These are phyloP conservation scores for Pistacia integerrima DNA, from an alignment of 345 rosid genomes.

Conservation along the genomic window DNA sequence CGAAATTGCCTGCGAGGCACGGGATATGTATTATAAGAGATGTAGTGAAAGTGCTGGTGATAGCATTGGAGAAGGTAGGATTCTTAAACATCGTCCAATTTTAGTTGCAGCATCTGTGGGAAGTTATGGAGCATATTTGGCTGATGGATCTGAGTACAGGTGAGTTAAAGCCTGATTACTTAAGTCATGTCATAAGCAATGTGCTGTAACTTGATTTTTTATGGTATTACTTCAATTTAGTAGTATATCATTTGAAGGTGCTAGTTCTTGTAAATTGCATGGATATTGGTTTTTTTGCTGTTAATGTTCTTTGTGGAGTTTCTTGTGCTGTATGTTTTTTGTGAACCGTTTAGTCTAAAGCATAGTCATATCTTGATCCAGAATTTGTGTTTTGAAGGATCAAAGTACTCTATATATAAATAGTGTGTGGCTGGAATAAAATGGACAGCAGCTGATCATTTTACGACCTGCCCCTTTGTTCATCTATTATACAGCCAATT, in stretches of 20 bases:
- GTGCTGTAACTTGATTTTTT: background rate
- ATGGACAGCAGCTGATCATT: background rate
- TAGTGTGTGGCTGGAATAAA: background rate
- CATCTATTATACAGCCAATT: background rate
- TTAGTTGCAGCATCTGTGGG: conserved; percentile 84
- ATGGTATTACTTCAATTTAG: background rate
- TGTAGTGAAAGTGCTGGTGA: conserved; percentile 38
- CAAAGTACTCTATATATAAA: background rate
- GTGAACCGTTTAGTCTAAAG: background rate
- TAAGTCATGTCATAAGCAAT: background rate
- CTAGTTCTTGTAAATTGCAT: background rate
- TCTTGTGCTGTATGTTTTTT: background rate
- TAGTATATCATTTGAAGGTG: background rate
- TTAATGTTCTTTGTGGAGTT: background rate
- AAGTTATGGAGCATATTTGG: conserved; percentile 86
- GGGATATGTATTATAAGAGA: conserved; percentile 48
- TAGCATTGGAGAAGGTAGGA: conserved; percentile 29
- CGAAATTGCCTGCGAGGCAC: conserved; percentile 69
- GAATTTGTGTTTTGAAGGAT: background rate
- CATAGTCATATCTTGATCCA: background rate
- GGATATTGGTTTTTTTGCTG: background rate
- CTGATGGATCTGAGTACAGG: conserved; percentile 93
- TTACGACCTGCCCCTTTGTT: background rate
- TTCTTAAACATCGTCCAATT: conserved; percentile 53
- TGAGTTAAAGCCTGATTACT: conserved; percentile 19